These are phyloP conservation scores for Zasmidium angulare DNA, from an alignment of 2,329 filamentous ascomycete genomes.

Conservation along the genomic window DNA sequence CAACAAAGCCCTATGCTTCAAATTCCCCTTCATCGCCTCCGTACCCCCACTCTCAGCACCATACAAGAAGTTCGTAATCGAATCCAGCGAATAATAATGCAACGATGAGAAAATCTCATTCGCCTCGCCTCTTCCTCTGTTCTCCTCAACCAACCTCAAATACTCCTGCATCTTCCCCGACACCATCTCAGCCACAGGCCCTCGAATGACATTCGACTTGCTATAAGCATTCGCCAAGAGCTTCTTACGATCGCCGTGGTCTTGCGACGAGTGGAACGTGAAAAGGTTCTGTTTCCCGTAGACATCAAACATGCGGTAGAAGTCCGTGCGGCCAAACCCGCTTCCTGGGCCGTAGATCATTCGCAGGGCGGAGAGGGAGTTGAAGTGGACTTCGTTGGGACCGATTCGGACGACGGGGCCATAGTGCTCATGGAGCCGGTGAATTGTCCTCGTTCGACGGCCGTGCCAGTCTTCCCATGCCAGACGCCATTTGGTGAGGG, in stretches of 20 bases:
- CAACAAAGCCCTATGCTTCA: slow-evolving; percentile 43
- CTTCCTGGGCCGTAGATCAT: slow-evolving; percentile 57
- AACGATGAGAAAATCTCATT: slow-evolving; percentile 51
- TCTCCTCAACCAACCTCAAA: slow-evolving; percentile 42
- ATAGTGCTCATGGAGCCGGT: slow-evolving; percentile 46
- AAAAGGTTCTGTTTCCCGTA: slow-evolving; percentile 56
- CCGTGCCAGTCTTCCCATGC: slow-evolving; percentile 8
- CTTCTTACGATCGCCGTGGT: slow-evolving; percentile 54
- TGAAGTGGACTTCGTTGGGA: slow-evolving; percentile 49
- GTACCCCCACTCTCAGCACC: slow-evolving; percentile 47
- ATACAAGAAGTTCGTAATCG: slow-evolving; percentile 55
- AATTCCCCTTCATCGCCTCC: slow-evolving; percentile 41
- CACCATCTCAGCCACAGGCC: slow-evolving; percentile 36
- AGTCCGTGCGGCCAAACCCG: slow-evolving; percentile 50
- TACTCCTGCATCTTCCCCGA: slow-evolving; percentile 43
- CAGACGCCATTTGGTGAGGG: slow-evolving; percentile 11
- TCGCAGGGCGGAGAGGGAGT: slow-evolving; percentile 47
- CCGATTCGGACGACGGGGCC: slow-evolving; percentile 51
- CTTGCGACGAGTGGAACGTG: slow-evolving; percentile 46
- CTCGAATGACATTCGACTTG: slow-evolving; percentile 47
- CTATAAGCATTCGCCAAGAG: slow-evolving; percentile 54
- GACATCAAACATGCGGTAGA: slow-evolving; percentile 58
- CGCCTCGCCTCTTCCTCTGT: slow-evolving; percentile 30
- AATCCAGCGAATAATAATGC: slow-evolving; percentile 56
- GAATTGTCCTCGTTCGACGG: slow-evolving; percentile 29